Percentiles rank a stretch among this genome's conserved stretches.
These are phyloP conservation scores for Circinella umbellata DNA, from an alignment of 371 early-diverging fungal species.

Conservation along the genomic window DNA sequence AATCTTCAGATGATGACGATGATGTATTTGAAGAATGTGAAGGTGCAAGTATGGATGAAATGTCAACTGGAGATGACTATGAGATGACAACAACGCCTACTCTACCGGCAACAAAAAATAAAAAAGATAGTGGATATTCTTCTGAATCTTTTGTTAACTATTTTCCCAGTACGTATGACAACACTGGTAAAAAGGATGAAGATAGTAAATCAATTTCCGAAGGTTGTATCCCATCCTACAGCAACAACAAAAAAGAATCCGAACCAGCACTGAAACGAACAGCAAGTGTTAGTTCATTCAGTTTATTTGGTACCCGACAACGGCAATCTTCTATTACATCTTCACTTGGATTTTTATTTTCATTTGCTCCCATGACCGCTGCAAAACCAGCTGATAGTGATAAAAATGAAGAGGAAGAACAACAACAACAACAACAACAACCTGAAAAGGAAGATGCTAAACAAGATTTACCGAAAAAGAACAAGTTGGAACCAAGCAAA, in stretches of 20 bases:
- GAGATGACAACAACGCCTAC: neutral
- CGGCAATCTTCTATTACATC: conserved; percentile 26
- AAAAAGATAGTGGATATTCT: conserved; percentile 53
- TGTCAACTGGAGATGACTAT: neutral
- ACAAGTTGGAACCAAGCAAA: neutral
- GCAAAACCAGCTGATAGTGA: conserved; percentile 8
- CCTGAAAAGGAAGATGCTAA: neutral
- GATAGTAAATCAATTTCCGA: conserved; percentile 18
- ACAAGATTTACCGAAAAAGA: neutral
- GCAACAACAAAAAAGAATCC: neutral
- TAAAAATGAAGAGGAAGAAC: neutral
- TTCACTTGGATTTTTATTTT: conserved; percentile 20
- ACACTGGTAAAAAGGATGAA: neutral
- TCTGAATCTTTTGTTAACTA: conserved; percentile 30
- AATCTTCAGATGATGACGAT: conserved; percentile 12
- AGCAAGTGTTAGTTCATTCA: conserved; percentile 22
- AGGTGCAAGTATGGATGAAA: conserved; percentile 3
- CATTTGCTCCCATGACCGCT: conserved; percentile 17
- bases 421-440: neutral
- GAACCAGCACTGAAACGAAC: conserved; percentile 15
- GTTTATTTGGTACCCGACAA: conserved; percentile 15
- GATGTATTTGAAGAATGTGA: conserved; percentile 20
- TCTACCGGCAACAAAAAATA: conserved; percentile 18
- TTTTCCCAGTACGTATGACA: neutral
- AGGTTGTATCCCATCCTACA: conserved; percentile 5